Evolutionary conservation across 208 protist genomes (phyloP).

Genomic region (Plasmodiophora brassicae): DNA sequence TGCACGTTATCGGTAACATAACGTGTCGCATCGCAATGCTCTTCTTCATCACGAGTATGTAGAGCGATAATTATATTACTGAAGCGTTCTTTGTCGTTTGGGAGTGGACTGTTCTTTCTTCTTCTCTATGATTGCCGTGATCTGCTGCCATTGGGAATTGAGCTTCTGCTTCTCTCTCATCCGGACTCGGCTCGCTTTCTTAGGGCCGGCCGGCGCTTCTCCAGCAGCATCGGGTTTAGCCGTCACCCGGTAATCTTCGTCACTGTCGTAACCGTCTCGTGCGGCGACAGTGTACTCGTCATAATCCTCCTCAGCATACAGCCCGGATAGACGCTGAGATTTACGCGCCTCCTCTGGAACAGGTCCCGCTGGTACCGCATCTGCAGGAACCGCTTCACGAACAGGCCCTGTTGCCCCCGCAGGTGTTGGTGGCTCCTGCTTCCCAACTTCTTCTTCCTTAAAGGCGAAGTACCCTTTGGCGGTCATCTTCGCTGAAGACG

Average conservation of each 20-base stretch:
- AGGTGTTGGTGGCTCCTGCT: not conserved
- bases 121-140: not conserved
- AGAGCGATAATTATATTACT: too few species aligned
- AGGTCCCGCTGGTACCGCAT: not conserved
- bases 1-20: too few species aligned
- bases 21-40: too few species aligned
- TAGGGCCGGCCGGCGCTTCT: not conserved
- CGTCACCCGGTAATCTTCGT: not conserved
- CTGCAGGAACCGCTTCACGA: too few species aligned
- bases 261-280: not conserved
- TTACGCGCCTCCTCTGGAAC: not conserved
- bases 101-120: too few species aligned
- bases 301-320: not conserved
- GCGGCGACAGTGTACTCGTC: slow-evolving; percentile 7
- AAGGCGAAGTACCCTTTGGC: not conserved
- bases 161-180: not conserved
- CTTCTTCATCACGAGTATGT: too few species aligned
- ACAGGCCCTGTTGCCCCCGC: not conserved
- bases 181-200: not conserved
- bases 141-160: slow-evolving; percentile 22
- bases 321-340: too few species aligned
- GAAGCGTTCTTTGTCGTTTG: too few species aligned
- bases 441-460: not conserved
- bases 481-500: not conserved
- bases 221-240: too few species aligned